Evolutionary conservation across 108 stramenopile genomes (phyloP).

Genomic region (Nannochloropsis gaditana): DNA sequence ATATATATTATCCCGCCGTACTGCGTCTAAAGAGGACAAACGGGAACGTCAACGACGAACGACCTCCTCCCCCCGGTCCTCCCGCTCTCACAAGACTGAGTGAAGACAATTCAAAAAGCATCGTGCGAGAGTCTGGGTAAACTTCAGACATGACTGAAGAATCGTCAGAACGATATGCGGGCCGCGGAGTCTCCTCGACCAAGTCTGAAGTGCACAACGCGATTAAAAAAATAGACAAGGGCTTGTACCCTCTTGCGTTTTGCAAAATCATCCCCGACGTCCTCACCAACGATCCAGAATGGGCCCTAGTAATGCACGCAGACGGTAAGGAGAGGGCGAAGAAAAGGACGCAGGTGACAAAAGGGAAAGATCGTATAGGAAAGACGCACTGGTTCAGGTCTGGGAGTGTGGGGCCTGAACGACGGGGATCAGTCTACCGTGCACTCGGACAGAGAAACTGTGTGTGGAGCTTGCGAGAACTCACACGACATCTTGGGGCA

Average conservation of each 20-base stretch:
- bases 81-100: too few species aligned
- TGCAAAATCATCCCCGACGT: slow-evolving; percentile 37
- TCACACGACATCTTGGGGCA: too few species aligned
- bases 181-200: slow-evolving; percentile 27
- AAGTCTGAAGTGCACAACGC: slow-evolving; percentile 38
- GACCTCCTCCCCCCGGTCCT: too few species aligned
- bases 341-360: neutral
- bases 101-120: too few species aligned
- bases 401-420: too few species aligned
- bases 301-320: slow-evolving; percentile 35
- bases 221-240: slow-evolving; percentile 33
- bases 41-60: too few species aligned
- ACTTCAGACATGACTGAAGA: slow-evolving; percentile 2
- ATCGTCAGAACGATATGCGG: slow-evolving; percentile 26
- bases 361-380: neutral
- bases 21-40: too few species aligned
- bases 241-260: slow-evolving; percentile 31
- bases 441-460: too few species aligned
- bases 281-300: slow-evolving; percentile 20
- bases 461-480: too few species aligned
- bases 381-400: neutral
- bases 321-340: slow-evolving; percentile 6
- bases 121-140: too few species aligned
- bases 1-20: too few species aligned
- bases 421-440: too few species aligned